Evolutionary conservation across 2,329 filamentous ascomycete genomes (phyloP).

Genomic region (Talaromyces verruculosus): DNA sequence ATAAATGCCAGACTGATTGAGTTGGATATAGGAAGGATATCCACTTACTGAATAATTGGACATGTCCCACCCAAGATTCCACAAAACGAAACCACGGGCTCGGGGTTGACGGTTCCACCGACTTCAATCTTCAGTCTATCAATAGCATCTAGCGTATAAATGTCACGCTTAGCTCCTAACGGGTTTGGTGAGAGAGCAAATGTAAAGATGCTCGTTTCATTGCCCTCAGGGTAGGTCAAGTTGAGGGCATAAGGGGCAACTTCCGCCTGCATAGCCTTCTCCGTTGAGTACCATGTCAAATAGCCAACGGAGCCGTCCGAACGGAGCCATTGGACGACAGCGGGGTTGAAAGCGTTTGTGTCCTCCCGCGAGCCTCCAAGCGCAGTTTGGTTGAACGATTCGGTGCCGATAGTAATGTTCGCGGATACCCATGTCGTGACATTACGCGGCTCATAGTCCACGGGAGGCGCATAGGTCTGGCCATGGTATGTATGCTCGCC

Average conservation of each 20-base stretch:
- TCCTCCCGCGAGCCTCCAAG: constrained; percentile 57
- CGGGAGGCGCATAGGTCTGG: constrained; percentile 59
- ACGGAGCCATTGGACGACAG: constrained; percentile 59
- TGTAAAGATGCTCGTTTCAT: constrained; percentile 50
- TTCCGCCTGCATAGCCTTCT: constrained; percentile 43
- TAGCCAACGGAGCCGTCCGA: constrained; percentile 29
- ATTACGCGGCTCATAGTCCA: constrained; percentile 58
- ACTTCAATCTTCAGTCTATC: constrained; percentile 16
- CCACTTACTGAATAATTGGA: neutral
- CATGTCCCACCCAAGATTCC: neutral
- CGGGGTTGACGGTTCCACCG: constrained; percentile 18
- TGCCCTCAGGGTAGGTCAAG: constrained; percentile 57
- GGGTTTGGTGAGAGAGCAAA: neutral
- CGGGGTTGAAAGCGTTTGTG: constrained; percentile 53
- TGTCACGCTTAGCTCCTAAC: constrained; percentile 11
- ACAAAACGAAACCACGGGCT: constrained; percentile 11
- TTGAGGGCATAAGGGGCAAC: constrained; percentile 48
- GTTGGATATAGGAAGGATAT: neutral
- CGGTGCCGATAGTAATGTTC: constrained; percentile 60
- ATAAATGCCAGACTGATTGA: neutral
- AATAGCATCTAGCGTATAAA: constrained; percentile 18
- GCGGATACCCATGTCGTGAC: constrained; percentile 59
- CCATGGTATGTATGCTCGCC: constrained; percentile 56
- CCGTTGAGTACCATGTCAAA: constrained; percentile 40
- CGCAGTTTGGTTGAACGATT: constrained; percentile 57